Evolutionary conservation across 1,284 basidiomycete species (phyloP).

Genomic region (Tilletia caries): DNA sequence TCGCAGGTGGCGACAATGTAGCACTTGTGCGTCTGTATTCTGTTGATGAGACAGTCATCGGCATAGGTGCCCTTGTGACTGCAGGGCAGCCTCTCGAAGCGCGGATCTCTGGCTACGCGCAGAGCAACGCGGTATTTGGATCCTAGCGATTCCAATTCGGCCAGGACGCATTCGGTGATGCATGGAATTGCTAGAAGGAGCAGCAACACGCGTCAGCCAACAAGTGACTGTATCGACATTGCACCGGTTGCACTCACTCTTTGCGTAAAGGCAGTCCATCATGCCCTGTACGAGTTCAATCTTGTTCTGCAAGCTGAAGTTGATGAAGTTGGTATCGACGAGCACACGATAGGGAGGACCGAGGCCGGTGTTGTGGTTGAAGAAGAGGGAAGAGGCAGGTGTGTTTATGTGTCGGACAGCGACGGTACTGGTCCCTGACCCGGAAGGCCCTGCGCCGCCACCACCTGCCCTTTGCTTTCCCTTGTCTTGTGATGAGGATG

Average conservation of each 20-base stretch:
- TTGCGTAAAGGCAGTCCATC: constrained; percentile 99
- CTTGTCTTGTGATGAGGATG: constrained; percentile 54
- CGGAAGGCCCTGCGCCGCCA: constrained; percentile 11
- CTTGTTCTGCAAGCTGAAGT: constrained; percentile 97
- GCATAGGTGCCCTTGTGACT: constrained; percentile 94
- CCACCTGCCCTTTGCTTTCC: constrained; percentile 53
- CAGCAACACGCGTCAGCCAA: neutral
- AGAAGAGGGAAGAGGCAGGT: constrained; percentile 77
- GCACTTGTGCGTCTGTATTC: constrained; percentile 90
- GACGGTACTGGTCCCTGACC: constrained; percentile 18
- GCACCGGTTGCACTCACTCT: constrained; percentile 69
- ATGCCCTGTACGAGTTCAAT: constrained; percentile 92
- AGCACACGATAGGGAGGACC: constrained; percentile 95
- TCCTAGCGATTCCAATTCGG: constrained; percentile 94
- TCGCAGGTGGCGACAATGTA: constrained; percentile 98
- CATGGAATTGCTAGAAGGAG: constrained; percentile 79
- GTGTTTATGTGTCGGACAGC: constrained; percentile 35
- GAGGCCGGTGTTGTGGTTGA: constrained; percentile 91
- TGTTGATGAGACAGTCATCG: constrained; percentile 94
- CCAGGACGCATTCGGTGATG: constrained; percentile 96
- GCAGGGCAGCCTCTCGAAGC: constrained; percentile 89
- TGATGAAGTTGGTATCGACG: constrained; percentile 99
- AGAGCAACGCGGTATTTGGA: constrained; percentile 92
- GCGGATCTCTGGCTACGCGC: constrained; percentile 91
- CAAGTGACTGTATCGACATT: neutral